These are phyloP conservation scores for Torulaspora gathmanii DNA, from an alignment of 805 yeast species.

Conservation along the genomic window DNA sequence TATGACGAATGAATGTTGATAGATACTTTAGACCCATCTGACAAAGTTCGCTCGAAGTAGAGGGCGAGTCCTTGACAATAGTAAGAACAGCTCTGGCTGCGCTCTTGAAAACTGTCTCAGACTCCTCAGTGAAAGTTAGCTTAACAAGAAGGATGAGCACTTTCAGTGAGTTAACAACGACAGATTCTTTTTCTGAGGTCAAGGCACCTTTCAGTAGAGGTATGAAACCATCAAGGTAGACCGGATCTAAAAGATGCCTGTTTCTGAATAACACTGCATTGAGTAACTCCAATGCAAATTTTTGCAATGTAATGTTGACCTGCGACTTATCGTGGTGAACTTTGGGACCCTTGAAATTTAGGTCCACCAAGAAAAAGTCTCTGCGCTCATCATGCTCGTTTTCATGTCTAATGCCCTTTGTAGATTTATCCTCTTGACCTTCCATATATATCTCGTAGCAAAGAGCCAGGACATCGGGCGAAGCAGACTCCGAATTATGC, in stretches of 20 bases:
- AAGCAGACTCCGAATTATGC: slow-evolving; percentile 56
- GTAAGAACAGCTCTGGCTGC: slow-evolving; percentile 58
- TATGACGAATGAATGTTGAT: slow-evolving; percentile 66
- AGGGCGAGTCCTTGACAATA: slow-evolving; percentile 68
- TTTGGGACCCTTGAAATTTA: slow-evolving; percentile 53
- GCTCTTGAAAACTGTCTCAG: slow-evolving; percentile 46
- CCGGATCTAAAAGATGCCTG: slow-evolving; percentile 51
- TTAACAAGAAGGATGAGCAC: slow-evolving; percentile 56
- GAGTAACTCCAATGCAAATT: slow-evolving; percentile 70
- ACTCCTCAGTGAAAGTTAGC: slow-evolving; percentile 53
- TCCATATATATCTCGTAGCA: slow-evolving; percentile 69
- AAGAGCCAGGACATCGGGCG: slow-evolving; percentile 57
- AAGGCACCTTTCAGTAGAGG: slow-evolving; percentile 64
- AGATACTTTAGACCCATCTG: slow-evolving; percentile 75
- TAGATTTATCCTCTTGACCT: slow-evolving; percentile 33
- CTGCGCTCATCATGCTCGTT: slow-evolving; percentile 40
- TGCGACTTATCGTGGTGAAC: slow-evolving; percentile 53
- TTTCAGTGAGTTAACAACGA: slow-evolving; percentile 62
- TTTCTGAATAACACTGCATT: slow-evolving; percentile 66
- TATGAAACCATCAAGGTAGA: slow-evolving; percentile 64
- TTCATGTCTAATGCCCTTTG: neutral
- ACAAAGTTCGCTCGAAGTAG: slow-evolving; percentile 71
- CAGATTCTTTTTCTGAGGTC: slow-evolving; percentile 66
- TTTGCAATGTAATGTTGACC: slow-evolving; percentile 60
- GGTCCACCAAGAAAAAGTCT: slow-evolving; percentile 69